Evolutionary conservation across 78 protist genomes (phyloP).

Genomic region (Chrysochromulina parva): DNA sequence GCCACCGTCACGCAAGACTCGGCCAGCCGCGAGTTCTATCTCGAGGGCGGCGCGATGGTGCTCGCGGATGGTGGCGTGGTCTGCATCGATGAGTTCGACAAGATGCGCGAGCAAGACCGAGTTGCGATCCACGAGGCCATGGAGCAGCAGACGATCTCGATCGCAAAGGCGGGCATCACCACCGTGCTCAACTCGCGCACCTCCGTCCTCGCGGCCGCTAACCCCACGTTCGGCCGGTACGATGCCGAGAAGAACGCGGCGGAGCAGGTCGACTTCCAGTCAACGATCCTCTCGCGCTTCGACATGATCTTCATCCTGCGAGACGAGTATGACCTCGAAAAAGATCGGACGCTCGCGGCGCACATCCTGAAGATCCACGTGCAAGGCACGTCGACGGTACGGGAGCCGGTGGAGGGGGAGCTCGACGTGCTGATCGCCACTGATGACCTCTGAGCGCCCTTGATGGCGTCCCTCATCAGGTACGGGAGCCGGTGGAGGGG

Average conservation of each 20-base stretch:
- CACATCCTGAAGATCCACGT: slow-evolving; percentile 43
- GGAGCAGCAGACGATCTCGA: slow-evolving; percentile 99
- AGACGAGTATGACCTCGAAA: slow-evolving; percentile 11
- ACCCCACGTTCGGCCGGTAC: slow-evolving; percentile 96
- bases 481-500: too few relatives aligned
- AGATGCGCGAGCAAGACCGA: slow-evolving; percentile 80
- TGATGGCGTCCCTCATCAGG: too few relatives aligned
- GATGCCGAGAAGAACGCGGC: slow-evolving; percentile 80
- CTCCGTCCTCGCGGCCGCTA: slow-evolving; percentile 99
- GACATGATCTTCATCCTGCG: slow-evolving; percentile 97
- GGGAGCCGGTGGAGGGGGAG: neutral
- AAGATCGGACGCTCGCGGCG: slow-evolving; percentile 31
- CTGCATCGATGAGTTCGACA: slow-evolving; percentile 99
- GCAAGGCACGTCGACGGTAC: neutral
- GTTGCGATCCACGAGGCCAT: slow-evolving; percentile 98
- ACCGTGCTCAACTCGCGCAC: slow-evolving; percentile 97
- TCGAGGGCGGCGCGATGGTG: slow-evolving; percentile 99
- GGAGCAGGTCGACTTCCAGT: slow-evolving; percentile 78
- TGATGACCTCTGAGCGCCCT: neutral
- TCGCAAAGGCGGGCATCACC: slow-evolving; percentile 99
- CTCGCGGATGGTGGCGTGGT: slow-evolving; percentile 99
- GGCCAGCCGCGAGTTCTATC: slow-evolving; percentile 83
- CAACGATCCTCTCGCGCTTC: slow-evolving; percentile 98
- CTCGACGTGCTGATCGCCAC: neutral
- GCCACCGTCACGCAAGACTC: slow-evolving; percentile 89